A percentile compares a stretch with the other conserved stretches of the same genome.
Conservation (phyloP, 306 rosid genomes). For the Ceratonia siliqua region DNA sequence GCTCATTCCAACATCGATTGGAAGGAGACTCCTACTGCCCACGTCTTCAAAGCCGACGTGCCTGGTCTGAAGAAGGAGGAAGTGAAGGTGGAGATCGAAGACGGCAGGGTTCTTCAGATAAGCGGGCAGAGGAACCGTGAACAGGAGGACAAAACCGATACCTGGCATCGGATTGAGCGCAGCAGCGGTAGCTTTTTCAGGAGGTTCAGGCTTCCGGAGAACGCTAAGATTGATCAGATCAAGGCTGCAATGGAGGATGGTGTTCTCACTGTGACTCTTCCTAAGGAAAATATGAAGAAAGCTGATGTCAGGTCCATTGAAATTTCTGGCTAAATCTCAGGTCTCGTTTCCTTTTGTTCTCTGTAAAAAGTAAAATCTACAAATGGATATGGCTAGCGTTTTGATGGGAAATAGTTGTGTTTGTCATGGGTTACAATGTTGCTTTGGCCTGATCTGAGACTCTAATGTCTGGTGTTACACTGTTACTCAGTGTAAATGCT, state of each 20-base stretch:
- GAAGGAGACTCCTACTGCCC: slow-evolving; percentile 31
- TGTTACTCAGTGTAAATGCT: no score
- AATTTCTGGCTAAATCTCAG: slow-evolving; percentile 8
- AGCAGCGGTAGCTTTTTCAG: slow-evolving; percentile 31
- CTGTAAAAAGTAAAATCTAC: no score
- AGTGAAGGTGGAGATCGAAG: slow-evolving; percentile 29
- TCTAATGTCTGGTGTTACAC: no score
- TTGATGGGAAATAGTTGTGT: no score
- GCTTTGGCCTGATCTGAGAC: no score
- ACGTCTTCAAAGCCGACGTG: slow-evolving; percentile 32
- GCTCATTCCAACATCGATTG: slow-evolving; percentile 11
- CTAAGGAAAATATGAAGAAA: slow-evolving; percentile 22
- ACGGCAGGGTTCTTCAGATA: slow-evolving; percentile 19
- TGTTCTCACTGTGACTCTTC: slow-evolving; percentile 36
- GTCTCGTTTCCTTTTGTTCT: no score
- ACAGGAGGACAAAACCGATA: slow-evolving; percentile 8
- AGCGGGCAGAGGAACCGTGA: slow-evolving; percentile 25
- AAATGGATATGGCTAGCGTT: no score
- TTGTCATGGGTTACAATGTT: no score
- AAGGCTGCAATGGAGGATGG: slow-evolving; percentile 33
- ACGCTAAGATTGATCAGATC: slow-evolving; percentile 1
- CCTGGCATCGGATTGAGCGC: slow-evolving; percentile 35
- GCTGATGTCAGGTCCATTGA: slow-evolving; percentile 18
- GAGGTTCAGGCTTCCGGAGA: slow-evolving; percentile 34
- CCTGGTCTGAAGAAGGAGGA: slow-evolving; percentile 35